Conservation (phyloP, 176 grass and related monocot species). For the Cenchrus americanus region DNA sequence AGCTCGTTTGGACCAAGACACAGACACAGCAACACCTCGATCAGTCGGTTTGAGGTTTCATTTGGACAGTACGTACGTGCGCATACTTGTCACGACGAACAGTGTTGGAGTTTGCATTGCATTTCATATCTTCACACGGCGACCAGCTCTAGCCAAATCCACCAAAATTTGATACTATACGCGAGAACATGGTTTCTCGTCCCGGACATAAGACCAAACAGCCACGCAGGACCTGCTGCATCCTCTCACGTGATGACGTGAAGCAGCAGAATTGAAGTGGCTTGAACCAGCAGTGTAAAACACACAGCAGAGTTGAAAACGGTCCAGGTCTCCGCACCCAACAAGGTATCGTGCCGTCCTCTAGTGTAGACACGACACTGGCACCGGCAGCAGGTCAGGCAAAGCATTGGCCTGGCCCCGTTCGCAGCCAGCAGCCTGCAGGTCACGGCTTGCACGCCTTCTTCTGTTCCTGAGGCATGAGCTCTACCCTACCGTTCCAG, state of each 20-base stretch:
- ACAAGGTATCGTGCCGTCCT: slow-evolving; percentile 13
- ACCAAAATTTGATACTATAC: neutral
- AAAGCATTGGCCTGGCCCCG: neutral
- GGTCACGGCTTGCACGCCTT: slow-evolving; percentile 45
- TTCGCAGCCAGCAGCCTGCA: slow-evolving; percentile 9
- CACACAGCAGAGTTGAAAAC: neutral
- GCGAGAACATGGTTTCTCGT: neutral
- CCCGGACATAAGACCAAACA: too few relatives aligned
- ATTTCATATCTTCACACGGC: neutral
- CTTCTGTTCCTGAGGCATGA: neutral
- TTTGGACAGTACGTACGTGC: neutral
- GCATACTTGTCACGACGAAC: too few relatives aligned
- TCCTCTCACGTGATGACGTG: neutral
- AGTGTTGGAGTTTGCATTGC: neutral
- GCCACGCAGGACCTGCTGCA: too few relatives aligned
- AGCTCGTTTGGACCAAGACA: neutral
- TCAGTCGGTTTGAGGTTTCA: neutral
- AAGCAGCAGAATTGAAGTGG: neutral
- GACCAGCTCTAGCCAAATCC: neutral
- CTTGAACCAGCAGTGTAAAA: neutral
- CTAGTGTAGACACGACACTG: neutral
- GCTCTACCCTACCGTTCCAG: neutral
- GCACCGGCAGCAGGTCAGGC: neutral
- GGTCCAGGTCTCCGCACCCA: neutral
- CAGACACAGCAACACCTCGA: neutral